A percentile compares a stretch with the other conserved stretches of the same genome.
Conservation (phyloP, 1,284 basidiomycete genomes). For the Athelia psychrophila region DNA sequence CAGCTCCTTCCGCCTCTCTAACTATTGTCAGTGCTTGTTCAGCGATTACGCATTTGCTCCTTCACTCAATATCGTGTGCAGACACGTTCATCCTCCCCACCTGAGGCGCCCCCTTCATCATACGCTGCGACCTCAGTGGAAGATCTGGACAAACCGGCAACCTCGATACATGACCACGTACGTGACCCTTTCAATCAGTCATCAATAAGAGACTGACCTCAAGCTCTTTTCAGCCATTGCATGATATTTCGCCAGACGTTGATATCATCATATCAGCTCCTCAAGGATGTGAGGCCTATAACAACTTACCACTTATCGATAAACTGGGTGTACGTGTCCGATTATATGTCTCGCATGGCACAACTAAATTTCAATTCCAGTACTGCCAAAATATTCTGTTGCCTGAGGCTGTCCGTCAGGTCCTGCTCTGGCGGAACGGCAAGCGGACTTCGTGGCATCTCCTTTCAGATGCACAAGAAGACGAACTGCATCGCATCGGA, state of each 20-base stretch:
- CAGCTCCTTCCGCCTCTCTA: not conserved
- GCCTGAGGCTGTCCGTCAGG: conserved; percentile 64
- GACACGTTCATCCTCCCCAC: not conserved
- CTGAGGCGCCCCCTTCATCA: not conserved
- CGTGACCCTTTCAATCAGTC: too few species aligned
- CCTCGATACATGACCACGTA: too few species aligned
- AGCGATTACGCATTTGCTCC: not conserved
- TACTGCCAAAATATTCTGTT: conserved; percentile 70
- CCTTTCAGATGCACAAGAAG: conserved; percentile 51
- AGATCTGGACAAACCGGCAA: too few species aligned
- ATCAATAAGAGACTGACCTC: too few species aligned
- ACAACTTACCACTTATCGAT: not conserved
- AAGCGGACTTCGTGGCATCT: conserved; percentile 46
- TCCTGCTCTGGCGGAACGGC: conserved; percentile 66
- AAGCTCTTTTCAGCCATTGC: too few species aligned
- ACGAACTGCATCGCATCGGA: conserved; percentile 47
- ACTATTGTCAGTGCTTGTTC: not conserved
- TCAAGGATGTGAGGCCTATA: not conserved
- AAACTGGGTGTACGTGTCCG: not conserved
- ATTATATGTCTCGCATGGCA: conserved; percentile 4
- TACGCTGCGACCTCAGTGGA: not conserved
- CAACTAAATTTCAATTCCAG: conserved; percentile 29
- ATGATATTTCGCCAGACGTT: too few species aligned
- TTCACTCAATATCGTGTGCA: too few species aligned
- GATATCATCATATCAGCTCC: too few species aligned